Evolutionary conservation across 1,284 basidiomycete genomes (phyloP).

Genomic region (Prillingera fragicola): DNA sequence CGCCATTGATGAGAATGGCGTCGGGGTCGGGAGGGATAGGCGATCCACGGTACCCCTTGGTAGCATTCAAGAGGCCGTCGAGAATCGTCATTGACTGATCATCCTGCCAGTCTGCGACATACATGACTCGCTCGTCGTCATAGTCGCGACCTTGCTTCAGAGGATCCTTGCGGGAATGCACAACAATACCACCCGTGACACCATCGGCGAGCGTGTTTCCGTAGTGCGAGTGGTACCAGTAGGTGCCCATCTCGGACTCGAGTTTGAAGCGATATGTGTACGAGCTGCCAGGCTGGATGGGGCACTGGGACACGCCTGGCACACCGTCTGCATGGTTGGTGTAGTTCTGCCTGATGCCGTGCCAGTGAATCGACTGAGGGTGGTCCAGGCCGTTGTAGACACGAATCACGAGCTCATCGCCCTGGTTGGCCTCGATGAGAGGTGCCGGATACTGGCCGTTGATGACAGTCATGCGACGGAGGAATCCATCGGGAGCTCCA

Average conservation of each 20-base stretch:
- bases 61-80: conserved; percentile 11
- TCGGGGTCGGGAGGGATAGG: conserved; percentile 19
- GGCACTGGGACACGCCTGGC: conserved; percentile 49
- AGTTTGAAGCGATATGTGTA: conserved; percentile 51
- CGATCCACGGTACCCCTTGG: conserved; percentile 1
- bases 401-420: conserved; percentile 30
- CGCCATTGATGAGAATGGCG: conserved; percentile 28
- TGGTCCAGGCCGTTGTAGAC: conserved; percentile 28
- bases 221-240: conserved; percentile 37
- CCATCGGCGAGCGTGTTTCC: conserved; percentile 32
- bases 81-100: conserved; percentile 25
- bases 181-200: conserved; percentile 24
- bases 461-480: conserved; percentile 12
- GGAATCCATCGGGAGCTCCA: conserved; percentile 13
- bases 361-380: conserved; percentile 32
- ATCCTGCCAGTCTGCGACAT: conserved; percentile 32
- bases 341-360: conserved; percentile 31
- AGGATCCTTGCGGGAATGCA: conserved; percentile 26
- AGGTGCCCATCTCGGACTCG: conserved; percentile 28
- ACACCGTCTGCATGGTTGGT: conserved; percentile 30
- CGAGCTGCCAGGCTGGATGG: conserved; percentile 50
- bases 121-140: conserved; percentile 25
- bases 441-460: conserved; percentile 24
- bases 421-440: conserved; percentile 32
- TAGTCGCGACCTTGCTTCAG: conserved; percentile 18